These are phyloP conservation scores for Mortierella sp. DNA, from an alignment of 371 early-diverging fungal genomes.

Conservation along the genomic window DNA sequence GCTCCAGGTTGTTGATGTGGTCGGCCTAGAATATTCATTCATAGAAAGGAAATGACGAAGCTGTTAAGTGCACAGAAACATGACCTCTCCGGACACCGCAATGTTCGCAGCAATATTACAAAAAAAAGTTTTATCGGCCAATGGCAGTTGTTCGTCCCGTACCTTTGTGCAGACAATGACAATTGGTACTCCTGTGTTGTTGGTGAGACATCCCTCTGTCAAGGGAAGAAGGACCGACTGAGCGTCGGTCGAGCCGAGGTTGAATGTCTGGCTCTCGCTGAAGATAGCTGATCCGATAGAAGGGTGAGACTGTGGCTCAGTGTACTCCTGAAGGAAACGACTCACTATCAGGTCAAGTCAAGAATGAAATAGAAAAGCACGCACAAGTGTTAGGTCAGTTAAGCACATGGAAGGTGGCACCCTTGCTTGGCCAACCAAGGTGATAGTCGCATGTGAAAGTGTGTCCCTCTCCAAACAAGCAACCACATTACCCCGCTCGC, in stretches of 20 bases:
- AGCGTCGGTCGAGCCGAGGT: conserved; percentile 44
- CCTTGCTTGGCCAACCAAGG: background rate
- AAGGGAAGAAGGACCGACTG: conserved; percentile 78
- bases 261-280: conserved; percentile 34
- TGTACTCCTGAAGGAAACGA: conserved; percentile 57
- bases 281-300: conserved; percentile 29
- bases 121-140: background rate
- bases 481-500: conserved; percentile 1
- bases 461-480: background rate
- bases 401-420: conserved; percentile 1
- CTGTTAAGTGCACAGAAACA: background rate
- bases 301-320: conserved; percentile 54
- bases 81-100: background rate
- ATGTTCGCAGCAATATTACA: background rate
- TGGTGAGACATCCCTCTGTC: conserved; percentile 84
- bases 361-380: background rate
- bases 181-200: conserved; percentile 91
- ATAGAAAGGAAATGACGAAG: background rate
- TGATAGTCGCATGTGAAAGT: conserved; percentile 5
- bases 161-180: conserved; percentile 94
- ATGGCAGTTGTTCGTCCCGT: conserved; percentile 12
- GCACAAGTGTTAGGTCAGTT: background rate
- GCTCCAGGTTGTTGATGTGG: conserved; percentile 79
- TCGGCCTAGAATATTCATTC: conserved; percentile 73
- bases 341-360: conserved; percentile 24